phyloP scores from a whole-genome alignment of 441 rosid species.

The Erodium moschatum region DNA sequence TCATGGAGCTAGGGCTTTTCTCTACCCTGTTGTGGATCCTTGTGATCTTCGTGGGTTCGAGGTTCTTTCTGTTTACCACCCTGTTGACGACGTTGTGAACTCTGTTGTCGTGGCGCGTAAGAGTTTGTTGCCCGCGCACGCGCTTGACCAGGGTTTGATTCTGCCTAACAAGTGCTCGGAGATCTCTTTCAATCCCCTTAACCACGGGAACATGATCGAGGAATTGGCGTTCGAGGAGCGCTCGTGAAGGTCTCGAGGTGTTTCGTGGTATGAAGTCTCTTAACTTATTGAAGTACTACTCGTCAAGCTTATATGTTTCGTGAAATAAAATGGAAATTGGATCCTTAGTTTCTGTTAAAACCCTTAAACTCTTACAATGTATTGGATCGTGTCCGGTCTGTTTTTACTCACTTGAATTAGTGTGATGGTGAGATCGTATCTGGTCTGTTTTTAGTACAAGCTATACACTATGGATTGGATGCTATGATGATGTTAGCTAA shows the following conservation, averaged over 20 bases:
- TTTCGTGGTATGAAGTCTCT: no score
- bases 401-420: no score
- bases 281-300: neutral
- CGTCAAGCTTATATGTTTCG: no score
- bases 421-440: no score
- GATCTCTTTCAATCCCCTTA: slow-evolving; percentile 39
- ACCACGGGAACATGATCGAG: slow-evolving; percentile 40
- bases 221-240: slow-evolving; percentile 39
- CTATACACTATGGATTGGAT: no score
- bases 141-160: neutral
- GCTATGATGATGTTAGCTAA: no score
- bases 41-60: slow-evolving; percentile 19
- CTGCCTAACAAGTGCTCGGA: slow-evolving; percentile 32
- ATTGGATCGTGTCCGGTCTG: no score
- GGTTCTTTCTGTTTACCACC: slow-evolving; percentile 20
- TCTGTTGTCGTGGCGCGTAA: slow-evolving; percentile 5
- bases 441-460: no score
- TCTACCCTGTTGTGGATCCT: slow-evolving; percentile 18
- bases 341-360: neutral
- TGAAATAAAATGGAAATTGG: neutral
- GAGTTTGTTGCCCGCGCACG: neutral
- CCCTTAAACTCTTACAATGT: neutral
- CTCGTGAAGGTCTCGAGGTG: neutral
- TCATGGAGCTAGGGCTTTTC: slow-evolving; percentile 22
- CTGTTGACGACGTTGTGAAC: slow-evolving; percentile 18